Evolutionary conservation across 495 filamentous ascomycete genomes (phyloP), one percentile per base, ranked within the genome.

Genomic region (Chaetomium fimeti): DNA sequence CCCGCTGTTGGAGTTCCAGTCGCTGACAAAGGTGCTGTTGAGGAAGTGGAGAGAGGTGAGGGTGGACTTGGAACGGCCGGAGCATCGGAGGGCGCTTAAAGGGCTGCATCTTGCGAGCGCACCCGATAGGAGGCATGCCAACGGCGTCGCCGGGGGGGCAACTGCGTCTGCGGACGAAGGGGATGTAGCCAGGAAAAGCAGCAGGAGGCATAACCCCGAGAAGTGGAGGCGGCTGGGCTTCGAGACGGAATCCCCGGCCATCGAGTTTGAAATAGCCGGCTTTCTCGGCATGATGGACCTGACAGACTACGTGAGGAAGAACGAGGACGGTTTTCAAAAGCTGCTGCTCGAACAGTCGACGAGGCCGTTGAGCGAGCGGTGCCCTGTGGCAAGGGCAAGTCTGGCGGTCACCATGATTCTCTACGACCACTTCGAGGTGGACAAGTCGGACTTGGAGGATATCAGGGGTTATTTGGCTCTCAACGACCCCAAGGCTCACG

Each of bases 241-340:
- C 70, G 90, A 94, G 75, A 88, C 91, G 0, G 95, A 98, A 72
- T 90, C 83, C 62, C 94, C 94, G 12, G 87, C 87, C 0, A 76
- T 80, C 66, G 94, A 98, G 68, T 98, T 99, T 75, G 87, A 92
- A 3, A 81, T 85, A 27, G 87, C 88, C 20, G 94, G 94, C 2
- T 98, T 93, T 72, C 76, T 99, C 48, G 94, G 95, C 24, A 91
- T 99, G 87, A 96, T 98, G 92, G 94, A 99, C 74, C 72, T 98
- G 70, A 92, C 91, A 8, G 92, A 98, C 75, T 99, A 90, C 74
- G 90, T 96, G 55, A 83, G 88, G 67, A 95, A 90, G 71, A 86
- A 95, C 66, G 91, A 96, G 71, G 92, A 97, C 72, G 86, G 86
- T 40, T 98, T 94, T 68, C 93, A 96, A 69, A 96, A 93, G 75